phyloP scores from a whole-genome alignment of 2,329 filamentous ascomycete species.

The Tolypocladium nubicola region DNA sequence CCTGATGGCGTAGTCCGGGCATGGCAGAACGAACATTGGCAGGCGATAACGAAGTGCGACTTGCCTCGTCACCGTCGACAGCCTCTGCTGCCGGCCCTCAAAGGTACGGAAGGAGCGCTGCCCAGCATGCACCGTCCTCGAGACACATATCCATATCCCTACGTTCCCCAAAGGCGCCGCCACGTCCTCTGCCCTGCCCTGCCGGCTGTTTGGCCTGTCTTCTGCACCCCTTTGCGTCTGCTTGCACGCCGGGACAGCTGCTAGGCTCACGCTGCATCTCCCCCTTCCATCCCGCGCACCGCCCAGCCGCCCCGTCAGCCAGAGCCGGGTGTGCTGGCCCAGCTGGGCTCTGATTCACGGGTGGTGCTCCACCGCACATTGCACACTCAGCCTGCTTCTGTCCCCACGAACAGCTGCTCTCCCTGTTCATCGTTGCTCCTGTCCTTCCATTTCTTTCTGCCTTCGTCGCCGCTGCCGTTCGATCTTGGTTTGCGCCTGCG shows the following conservation, averaged over 20 bases:
- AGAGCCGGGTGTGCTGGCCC: background rate
- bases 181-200: background rate
- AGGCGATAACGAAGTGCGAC: slow-evolving; percentile 47
- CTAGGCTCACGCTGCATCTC: background rate
- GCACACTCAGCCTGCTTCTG: background rate
- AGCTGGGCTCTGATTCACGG: slow-evolving; percentile 2
- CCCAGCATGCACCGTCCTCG: background rate
- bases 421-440: background rate
- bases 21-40: slow-evolving; percentile 53
- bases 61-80: slow-evolving; percentile 30
- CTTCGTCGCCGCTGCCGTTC: background rate
- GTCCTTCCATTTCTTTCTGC: background rate
- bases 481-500: background rate
- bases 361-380: slow-evolving; percentile 2
- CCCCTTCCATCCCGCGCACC: background rate
- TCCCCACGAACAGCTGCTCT: background rate
- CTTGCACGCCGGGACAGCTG: background rate
- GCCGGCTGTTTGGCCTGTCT: background rate
- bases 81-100: slow-evolving; percentile 15
- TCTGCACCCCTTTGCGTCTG: background rate
- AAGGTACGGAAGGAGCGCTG: slow-evolving; percentile 9
- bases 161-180: background rate
- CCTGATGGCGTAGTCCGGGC: slow-evolving; percentile 54
- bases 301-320: background rate
- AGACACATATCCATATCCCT: background rate